These are phyloP conservation scores for Aspergillus vadensis DNA, from an alignment of 2,329 filamentous ascomycete genomes.

Conservation along the genomic window DNA sequence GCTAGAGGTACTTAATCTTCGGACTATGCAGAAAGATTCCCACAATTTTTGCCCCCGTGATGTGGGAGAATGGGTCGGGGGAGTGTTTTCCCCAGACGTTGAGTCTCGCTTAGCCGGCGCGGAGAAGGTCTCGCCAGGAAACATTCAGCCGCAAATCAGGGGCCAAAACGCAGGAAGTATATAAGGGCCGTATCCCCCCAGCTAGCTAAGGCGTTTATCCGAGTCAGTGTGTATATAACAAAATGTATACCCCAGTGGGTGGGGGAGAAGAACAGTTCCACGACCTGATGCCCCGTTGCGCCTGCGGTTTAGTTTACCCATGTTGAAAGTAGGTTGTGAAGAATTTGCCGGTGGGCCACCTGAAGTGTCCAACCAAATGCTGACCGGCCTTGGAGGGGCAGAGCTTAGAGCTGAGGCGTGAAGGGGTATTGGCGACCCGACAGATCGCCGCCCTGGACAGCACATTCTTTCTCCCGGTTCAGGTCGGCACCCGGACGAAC, in stretches of 20 bases:
- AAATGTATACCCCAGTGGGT: neutral
- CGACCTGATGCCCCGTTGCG: neutral
- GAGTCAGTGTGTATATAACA: neutral
- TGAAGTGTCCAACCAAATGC: neutral
- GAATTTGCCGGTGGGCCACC: constrained; percentile 14
- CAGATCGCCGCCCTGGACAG: neutral
- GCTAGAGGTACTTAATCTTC: neutral
- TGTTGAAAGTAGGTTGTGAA: neutral
- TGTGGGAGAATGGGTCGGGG: constrained; percentile 29
- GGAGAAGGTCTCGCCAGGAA: constrained; percentile 18
- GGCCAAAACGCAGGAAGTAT: constrained; percentile 1
- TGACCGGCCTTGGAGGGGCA: neutral
- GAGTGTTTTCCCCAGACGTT: constrained; percentile 34
- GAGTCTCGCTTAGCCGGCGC: constrained; percentile 15
- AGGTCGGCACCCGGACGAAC: constrained; percentile 5
- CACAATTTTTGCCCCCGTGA: constrained; percentile 15
- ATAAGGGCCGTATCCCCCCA: neutral
- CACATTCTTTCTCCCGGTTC: neutral
- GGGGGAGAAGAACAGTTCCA: neutral
- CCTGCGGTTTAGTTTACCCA: constrained; percentile 9
- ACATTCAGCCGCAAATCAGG: constrained; percentile 29
- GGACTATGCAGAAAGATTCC: constrained; percentile 17
- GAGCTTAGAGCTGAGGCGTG: neutral
- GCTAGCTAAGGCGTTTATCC: constrained; percentile 2
- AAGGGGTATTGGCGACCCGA: neutral